Conservation (phyloP, 257 asterid species). For the Parsonsia alboflavescens region DNA sequence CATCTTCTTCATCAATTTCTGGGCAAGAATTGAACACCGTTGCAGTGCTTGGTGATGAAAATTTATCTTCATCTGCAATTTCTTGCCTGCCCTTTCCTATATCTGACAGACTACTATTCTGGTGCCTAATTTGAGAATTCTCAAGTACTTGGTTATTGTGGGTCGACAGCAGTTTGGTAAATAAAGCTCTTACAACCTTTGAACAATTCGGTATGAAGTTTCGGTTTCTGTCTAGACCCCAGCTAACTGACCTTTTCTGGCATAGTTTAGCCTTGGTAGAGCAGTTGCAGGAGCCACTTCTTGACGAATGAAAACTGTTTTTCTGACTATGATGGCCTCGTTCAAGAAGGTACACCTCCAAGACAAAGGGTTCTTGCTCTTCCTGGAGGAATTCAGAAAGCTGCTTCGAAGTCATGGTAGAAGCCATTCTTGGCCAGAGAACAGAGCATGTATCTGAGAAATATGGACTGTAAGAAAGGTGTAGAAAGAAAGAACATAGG, state of each 20-base stretch:
- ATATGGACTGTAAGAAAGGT: conserved; percentile 19
- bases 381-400: conserved; percentile 58
- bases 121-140: conserved; percentile 13
- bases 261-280: conserved; percentile 9
- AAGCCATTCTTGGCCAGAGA: neutral
- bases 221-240: conserved; percentile 29
- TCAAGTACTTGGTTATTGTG: conserved; percentile 18
- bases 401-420: conserved; percentile 19
- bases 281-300: neutral
- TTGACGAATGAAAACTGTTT: conserved; percentile 7
- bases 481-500: conserved; percentile 6
- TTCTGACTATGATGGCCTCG: conserved; percentile 21
- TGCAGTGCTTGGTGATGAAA: conserved; percentile 35
- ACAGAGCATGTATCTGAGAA: conserved; percentile 15
- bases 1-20: conserved; percentile 32
- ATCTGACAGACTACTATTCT: neutral
- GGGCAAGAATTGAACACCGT: conserved; percentile 39
- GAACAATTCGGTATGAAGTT: conserved; percentile 39
- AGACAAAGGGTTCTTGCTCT: conserved; percentile 67
- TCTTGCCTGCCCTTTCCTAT: conserved; percentile 14
- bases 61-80: conserved; percentile 26
- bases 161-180: conserved; percentile 26
- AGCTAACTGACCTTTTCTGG: conserved; percentile 26
- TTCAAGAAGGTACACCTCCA: conserved; percentile 54
- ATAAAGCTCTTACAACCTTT: conserved; percentile 27